Evolutionary conservation across 305 asterid species (phyloP).

Genomic region (Fraxinus dipetala): DNA sequence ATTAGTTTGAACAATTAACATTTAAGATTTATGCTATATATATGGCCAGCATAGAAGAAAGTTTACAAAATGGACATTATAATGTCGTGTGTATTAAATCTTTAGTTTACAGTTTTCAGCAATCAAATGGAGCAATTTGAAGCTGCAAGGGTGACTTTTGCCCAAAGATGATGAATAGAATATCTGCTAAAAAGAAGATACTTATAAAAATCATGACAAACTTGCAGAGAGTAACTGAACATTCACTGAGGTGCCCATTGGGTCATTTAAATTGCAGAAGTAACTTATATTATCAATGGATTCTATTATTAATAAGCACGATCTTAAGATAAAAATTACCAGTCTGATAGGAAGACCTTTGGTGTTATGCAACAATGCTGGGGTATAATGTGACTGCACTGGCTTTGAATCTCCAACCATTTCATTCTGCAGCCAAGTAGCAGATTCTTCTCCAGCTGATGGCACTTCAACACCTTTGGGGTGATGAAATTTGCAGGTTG

Average conservation of each 20-base stretch:
- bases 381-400: conserved; percentile 41
- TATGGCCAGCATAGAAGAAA: neutral
- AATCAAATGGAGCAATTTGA: neutral
- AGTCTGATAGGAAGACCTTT: conserved; percentile 92
- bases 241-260: neutral
- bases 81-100: neutral
- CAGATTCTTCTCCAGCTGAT: conserved; percentile 44
- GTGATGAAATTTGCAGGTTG: conserved; percentile 86
- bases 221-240: neutral
- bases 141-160: neutral
- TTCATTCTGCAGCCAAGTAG: conserved; percentile 36
- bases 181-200: neutral
- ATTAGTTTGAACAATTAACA: neutral
- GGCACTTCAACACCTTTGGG: conserved; percentile 70
- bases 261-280: neutral
- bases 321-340: conserved; percentile 42
- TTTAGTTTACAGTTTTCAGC: neutral
- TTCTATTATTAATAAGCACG: conserved; percentile 1
- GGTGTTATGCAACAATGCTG: conserved; percentile 67
- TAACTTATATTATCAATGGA: neutral
- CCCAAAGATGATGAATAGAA: neutral
- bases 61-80: neutral
- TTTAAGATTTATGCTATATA: neutral
- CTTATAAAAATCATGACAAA: neutral
- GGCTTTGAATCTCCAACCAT: conserved; percentile 48